Percentiles rank a stretch among this genome's conserved stretches.
phyloP scores from a whole-genome alignment of 768 basidiomycete genomes.

The Rhizopogon salebrosus region DNA sequence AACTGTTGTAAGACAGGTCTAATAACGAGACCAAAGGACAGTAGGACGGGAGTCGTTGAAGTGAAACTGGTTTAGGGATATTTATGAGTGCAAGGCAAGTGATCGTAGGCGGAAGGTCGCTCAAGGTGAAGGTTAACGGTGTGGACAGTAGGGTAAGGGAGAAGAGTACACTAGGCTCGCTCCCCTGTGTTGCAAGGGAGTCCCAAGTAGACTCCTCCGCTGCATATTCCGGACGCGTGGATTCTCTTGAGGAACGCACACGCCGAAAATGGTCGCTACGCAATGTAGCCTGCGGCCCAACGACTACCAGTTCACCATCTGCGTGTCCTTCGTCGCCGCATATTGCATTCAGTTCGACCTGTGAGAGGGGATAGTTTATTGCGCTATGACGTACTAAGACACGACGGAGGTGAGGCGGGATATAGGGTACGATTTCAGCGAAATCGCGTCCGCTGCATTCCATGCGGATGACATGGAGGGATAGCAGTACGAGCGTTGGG shows the following conservation, averaged over 20 bases:
- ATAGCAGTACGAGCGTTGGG: slow-evolving; percentile 53
- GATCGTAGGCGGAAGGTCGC: slow-evolving; percentile 55
- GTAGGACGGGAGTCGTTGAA: slow-evolving; percentile 52
- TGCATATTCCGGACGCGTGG: neutral
- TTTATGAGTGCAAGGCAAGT: slow-evolving; percentile 57
- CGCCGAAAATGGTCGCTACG: slow-evolving; percentile 38
- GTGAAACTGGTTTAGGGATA: slow-evolving; percentile 40
- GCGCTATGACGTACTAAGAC: slow-evolving; percentile 55
- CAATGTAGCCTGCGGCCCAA: slow-evolving; percentile 47
- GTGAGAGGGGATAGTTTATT: slow-evolving; percentile 50
- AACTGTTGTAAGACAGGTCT: slow-evolving; percentile 64
- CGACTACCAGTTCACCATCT: slow-evolving; percentile 60
- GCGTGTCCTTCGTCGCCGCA: slow-evolving; percentile 47
- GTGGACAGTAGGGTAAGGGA: slow-evolving; percentile 49
- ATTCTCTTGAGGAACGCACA: neutral
- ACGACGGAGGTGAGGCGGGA: slow-evolving; percentile 57
- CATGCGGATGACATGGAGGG: slow-evolving; percentile 44
- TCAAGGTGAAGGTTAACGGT: slow-evolving; percentile 37
- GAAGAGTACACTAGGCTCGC: slow-evolving; percentile 32
- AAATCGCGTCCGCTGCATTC: slow-evolving; percentile 39
- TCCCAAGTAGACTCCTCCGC: slow-evolving; percentile 36
- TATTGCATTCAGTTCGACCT: slow-evolving; percentile 44
- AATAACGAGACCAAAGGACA: slow-evolving; percentile 61
- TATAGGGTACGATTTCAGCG: slow-evolving; percentile 40
- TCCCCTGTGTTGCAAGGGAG: slow-evolving; percentile 15